phyloP scores from a whole-genome alignment of 495 filamentous ascomycete species.

The Coniosporium apollinis region DNA sequence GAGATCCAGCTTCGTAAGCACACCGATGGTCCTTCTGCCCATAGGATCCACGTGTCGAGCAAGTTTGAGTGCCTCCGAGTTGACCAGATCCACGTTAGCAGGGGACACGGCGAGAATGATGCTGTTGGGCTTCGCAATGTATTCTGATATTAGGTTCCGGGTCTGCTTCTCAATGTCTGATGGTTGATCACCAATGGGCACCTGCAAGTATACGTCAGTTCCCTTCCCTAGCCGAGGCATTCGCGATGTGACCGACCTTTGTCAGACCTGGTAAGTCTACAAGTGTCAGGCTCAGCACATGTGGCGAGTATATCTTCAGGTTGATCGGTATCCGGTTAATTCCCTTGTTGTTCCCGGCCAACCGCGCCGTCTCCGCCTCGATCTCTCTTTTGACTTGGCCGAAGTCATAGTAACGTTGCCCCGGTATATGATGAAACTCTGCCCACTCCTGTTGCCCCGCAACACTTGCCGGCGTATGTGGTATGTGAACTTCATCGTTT shows the following conservation, averaged over 20 bases:
- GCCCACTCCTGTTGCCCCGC: conserved; percentile 75
- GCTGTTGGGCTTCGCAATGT: conserved; percentile 98
- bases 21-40: conserved; percentile 87
- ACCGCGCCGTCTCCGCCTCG: conserved; percentile 85
- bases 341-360: conserved; percentile 95
- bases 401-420: conserved; percentile 85
- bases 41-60: conserved; percentile 93
- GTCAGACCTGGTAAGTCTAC: conserved; percentile 93
- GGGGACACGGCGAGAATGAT: conserved; percentile 95
- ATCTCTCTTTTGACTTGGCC: conserved; percentile 87
- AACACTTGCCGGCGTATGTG: conserved; percentile 52
- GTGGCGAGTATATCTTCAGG: conserved; percentile 94
- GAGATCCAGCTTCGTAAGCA: conserved; percentile 91
- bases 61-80: conserved; percentile 94
- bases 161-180: conserved; percentile 99
- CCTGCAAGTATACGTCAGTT: conserved; percentile 27
- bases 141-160: conserved; percentile 88
- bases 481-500: conserved; percentile 43
- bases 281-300: conserved; percentile 89
- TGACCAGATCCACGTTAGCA: conserved; percentile 95
- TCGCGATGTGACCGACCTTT: conserved; percentile 42
- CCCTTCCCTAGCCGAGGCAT: neutral
- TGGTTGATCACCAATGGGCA: conserved; percentile 94
- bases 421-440: conserved; percentile 88
- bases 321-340: conserved; percentile 97